phyloP scores from a whole-genome alignment of 2,329 filamentous ascomycete genomes.

The Coniochaeta sp. region DNA sequence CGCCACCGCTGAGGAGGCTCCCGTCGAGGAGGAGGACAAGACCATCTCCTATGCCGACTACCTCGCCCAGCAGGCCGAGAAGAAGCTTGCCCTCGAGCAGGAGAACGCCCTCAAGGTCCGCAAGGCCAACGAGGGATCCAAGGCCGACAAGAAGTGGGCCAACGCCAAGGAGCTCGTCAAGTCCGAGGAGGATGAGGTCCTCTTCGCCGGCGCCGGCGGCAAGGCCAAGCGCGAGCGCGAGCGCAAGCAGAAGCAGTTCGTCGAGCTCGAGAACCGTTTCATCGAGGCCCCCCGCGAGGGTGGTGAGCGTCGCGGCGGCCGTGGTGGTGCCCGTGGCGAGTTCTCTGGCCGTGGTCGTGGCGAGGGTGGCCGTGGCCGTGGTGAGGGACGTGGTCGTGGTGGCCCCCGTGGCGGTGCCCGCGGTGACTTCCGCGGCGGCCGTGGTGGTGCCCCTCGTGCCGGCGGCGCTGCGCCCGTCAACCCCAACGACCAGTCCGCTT shows the following conservation, averaged over 20 bases:
- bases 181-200: conserved; percentile 59
- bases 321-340: conserved; percentile 38
- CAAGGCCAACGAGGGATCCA: conserved; percentile 86
- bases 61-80: conserved; percentile 63
- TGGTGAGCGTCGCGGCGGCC: conserved; percentile 42
- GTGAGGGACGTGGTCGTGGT: conserved; percentile 39
- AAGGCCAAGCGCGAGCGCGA: conserved; percentile 83
- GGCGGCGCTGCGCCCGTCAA: conserved; percentile 43
- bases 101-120: conserved; percentile 61
- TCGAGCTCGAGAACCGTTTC: conserved; percentile 83
- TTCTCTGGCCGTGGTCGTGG: conserved; percentile 34
- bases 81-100: conserved; percentile 64
- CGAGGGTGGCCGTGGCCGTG: conserved; percentile 36
- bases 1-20: conserved; percentile 24
- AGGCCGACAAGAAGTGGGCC: conserved; percentile 88
- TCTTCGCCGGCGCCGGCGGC: conserved; percentile 64
- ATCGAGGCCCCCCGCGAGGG: conserved; percentile 61
- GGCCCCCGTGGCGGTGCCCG: conserved; percentile 32
- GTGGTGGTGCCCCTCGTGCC: conserved; percentile 33
- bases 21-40: conserved; percentile 44
- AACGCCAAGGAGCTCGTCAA: conserved; percentile 66
- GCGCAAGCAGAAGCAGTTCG: conserved; percentile 82
- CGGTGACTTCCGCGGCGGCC: conserved; percentile 26
- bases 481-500: conserved; percentile 49
- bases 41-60: conserved; percentile 86